Base-by-base conservation (phyloP, 1,139 yeast species). In the Yamadazyma taylorii region DNA sequence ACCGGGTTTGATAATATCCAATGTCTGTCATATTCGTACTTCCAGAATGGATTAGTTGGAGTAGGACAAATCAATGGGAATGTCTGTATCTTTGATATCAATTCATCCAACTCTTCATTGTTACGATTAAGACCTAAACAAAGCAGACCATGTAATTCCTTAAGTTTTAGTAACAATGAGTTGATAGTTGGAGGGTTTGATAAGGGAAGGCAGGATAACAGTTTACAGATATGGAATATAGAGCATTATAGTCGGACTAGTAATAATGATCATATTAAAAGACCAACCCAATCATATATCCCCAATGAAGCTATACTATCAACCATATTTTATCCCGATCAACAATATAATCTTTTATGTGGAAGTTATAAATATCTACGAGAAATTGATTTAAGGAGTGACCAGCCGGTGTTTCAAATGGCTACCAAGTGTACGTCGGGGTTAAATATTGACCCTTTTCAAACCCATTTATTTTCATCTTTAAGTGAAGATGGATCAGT, bases 401-500 rank as follows among this genome's bases (percentile, higher is more conserved):
- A 82, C n/a, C 74, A 74, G 21, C 89, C 94, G 0, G 70, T 69
- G 1, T 83, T 80, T 52, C 95, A 86, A 55, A 71, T 85, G 55
- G 86, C 90, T 2, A 82, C 94, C 0, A 79, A 84, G 48, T 78
- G 86, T 44, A 81, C 90, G 0, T 69, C 78, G 47, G 86, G 86
- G 10, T 71, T 90, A 32, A 70, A 76, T 8, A 67, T 83, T 28
- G 92, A 87, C 53, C 92, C 85, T 3, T 79, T 80, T 51, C 67
- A 66, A 38, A 73, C 73, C 25, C 72, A 78, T 58, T 73, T 78
- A 46, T 86, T 88, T 58, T 79, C 87, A 27, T 81, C 95, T 0
- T 78, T 77, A 46, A 78, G 88, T 36, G 96, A 88, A 50, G 94
- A 86, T 52, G 96, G 96, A 1, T 78, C 94, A 0, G 63, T 89